Evolutionary conservation across 352 stramenopile genomes (phyloP).

Genomic region (Pythium aphanidermatum): DNA sequence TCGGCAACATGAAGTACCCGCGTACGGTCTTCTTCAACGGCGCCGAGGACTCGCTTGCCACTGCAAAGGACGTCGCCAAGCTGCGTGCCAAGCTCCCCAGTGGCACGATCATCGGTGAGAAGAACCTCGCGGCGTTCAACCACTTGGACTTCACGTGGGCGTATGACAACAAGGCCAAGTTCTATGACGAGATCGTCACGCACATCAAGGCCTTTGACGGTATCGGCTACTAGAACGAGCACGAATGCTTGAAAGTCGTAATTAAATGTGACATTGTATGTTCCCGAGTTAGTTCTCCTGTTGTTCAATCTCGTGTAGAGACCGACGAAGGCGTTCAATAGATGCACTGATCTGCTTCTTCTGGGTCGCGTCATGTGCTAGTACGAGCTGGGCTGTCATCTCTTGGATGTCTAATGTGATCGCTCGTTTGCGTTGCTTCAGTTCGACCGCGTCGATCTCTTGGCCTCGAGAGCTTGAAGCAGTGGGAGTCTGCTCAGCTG

Average conservation of each 20-base stretch:
- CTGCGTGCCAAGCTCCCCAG: slow-evolving; percentile 33
- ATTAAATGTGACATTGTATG: not conserved
- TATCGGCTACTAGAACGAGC: not conserved
- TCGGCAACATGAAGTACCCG: slow-evolving; percentile 41
- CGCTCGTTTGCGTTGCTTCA: not conserved
- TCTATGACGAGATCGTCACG: slow-evolving; percentile 3
- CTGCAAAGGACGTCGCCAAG: slow-evolving; percentile 34
- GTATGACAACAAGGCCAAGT: slow-evolving; percentile 7
- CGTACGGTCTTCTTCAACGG: slow-evolving; percentile 46
- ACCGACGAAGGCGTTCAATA: not conserved
- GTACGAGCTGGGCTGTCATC: slow-evolving; percentile 3
- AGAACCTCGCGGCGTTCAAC: slow-evolving; percentile 24
- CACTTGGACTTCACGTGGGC: not conserved
- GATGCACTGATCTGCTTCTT: not conserved
- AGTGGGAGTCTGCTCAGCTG: too few species aligned
- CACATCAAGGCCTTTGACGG: slow-evolving; percentile 1
- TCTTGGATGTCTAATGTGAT: slow-evolving; percentile 10
- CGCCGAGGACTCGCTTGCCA: slow-evolving; percentile 44
- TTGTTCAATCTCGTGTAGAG: slow-evolving; percentile 1
- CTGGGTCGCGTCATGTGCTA: not conserved
- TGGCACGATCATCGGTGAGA: slow-evolving; percentile 46
- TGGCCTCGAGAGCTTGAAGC: too few species aligned
- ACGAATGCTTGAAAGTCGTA: slow-evolving; percentile 72
- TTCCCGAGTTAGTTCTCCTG: slow-evolving; percentile 50
- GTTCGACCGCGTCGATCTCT: not conserved